Base-by-base conservation (phyloP, 2,329 filamentous ascomycete genomes). In the Fusarium xylarioides region DNA sequence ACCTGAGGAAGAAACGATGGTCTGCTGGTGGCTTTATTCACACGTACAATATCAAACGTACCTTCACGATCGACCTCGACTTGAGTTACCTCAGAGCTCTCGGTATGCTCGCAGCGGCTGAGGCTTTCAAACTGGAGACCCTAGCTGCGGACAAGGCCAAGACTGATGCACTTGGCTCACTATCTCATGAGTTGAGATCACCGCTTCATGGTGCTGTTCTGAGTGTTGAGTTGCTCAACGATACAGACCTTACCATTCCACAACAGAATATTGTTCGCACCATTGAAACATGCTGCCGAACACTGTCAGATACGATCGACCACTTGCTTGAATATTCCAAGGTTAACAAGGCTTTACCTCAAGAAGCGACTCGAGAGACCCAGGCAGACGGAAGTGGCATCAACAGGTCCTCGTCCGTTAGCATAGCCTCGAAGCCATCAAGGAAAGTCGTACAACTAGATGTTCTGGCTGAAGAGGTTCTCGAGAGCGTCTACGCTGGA, bases 121-220 rank as follows among this genome's bases (percentile, higher is more conserved):
- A 91, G 59, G 81, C 91, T 2, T 84, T 86, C 0, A 82, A 86
- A 4, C 68, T 88, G 9, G 78, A 83, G 16, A 74, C 80, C 0
- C 62, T 79, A 16, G 75, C 79, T 15, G 81, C 82, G 0, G 83
- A 85, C 38, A 85, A 82, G 58, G 85, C 87, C 37, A 90, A 90
- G 76, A 85, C 86, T 4, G 88, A 90, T 63, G 86, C 90, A 40
- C 84, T 91, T 12, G 86, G 87, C 1, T 90, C 87, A 3, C 85
- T 91, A 11, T 89, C 87, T 7, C 90, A 91, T 74, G 90, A 91
- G 75, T 79, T 91, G 19, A 83, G 90, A 9, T 89, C 87, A 4
- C 90, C 90, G 0, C 80, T 91, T 1, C 89, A 91, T 62, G 90
- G 89, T 5, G 86, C 91, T 37, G 79, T 91, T 0, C 85, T 87